Base-by-base conservation (phyloP, 2,329 filamentous ascomycete species). In the Sporothrix euskadiensis region DNA sequence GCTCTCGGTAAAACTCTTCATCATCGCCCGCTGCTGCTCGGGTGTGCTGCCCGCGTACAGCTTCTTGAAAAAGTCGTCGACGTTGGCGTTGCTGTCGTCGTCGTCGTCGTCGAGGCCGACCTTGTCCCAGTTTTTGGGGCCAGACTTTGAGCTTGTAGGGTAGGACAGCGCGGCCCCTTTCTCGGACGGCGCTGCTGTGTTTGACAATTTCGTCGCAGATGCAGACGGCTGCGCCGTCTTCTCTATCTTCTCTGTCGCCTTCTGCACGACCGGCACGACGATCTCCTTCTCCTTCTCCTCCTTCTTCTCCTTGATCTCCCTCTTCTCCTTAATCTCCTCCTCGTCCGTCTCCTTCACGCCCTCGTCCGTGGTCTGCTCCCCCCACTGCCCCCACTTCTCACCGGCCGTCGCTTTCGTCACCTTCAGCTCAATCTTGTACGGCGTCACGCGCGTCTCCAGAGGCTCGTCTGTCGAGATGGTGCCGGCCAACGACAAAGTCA, bases 1-100 rank as follows among this genome's bases (percentile, higher is more conserved):
- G 81, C 94, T 98, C 85, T 99, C 95, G 16, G 90, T 87, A 79
- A 93, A 98, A 80, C 93, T 97, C 88, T 99, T 99, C 89, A 97
- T 93, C 96, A 99, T 99, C 9, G 96, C 96, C 1, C 94, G 89
- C 79, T 90, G 90, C 74, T 93, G 93, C 78, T 99, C 95, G 0
- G 91, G 89, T 68, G 91, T 90, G 0, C 93, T 90, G 49, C 85
- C 86, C 75, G 91, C 89, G 83, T 95, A 98, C 1, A 99, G 85
- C 79, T 92, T 90, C 85, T 97, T 96, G 86, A 99, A 99, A 83
- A 98, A 98, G 12, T 82, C 80, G 78, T 97, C 92, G 9, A 94
- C 89, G 39, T 91, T 88, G 75, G 88, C 86, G 14, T 87, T 83
- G 0, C 88, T 86, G 0, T 87, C 86, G 10, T 89, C 89, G 0